Conservation (phyloP, 805 yeast genomes). For the Saccharomycopsis babjevae region DNA sequence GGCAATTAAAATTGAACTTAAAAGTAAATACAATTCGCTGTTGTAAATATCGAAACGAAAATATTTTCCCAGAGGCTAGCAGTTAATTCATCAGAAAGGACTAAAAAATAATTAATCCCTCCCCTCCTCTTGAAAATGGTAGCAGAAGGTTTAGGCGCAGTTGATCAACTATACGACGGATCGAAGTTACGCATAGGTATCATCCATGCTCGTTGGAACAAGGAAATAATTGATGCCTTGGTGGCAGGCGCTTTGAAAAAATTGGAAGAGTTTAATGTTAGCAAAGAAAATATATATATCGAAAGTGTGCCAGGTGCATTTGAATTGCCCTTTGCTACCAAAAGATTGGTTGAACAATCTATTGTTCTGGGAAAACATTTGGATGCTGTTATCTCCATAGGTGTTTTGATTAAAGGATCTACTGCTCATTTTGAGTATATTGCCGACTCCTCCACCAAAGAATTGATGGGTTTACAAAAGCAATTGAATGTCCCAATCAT, state of each 20-base stretch:
- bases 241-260: conserved; percentile 65
- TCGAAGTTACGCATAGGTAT: conserved; percentile 66
- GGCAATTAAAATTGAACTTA: too few relatives aligned
- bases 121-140: conserved; percentile 7
- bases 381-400: conserved; percentile 89
- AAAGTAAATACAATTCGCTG: too few relatives aligned
- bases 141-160: conserved; percentile 60
- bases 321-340: conserved; percentile 81
- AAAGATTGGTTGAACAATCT: conserved; percentile 36
- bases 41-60: too few relatives aligned
- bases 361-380: conserved; percentile 35
- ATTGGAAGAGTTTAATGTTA: conserved; percentile 57
- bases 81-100: too few relatives aligned
- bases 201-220: conserved; percentile 95
- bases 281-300: conserved; percentile 62
- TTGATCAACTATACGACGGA: conserved; percentile 63
- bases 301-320: conserved; percentile 93
- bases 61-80: too few relatives aligned
- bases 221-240: conserved; percentile 61
- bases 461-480: conserved; percentile 73
- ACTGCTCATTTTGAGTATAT: conserved; percentile 98
- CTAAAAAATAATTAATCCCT: not conserved
- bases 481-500: conserved; percentile 68
- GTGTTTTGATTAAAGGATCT: conserved; percentile 89
- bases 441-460: conserved; percentile 79